A percentile compares a stretch with the other conserved stretches of the same genome.
These are phyloP conservation scores for Aulographum hederae DNA, from an alignment of 2,329 filamentous ascomycete species.

Conservation along the genomic window DNA sequence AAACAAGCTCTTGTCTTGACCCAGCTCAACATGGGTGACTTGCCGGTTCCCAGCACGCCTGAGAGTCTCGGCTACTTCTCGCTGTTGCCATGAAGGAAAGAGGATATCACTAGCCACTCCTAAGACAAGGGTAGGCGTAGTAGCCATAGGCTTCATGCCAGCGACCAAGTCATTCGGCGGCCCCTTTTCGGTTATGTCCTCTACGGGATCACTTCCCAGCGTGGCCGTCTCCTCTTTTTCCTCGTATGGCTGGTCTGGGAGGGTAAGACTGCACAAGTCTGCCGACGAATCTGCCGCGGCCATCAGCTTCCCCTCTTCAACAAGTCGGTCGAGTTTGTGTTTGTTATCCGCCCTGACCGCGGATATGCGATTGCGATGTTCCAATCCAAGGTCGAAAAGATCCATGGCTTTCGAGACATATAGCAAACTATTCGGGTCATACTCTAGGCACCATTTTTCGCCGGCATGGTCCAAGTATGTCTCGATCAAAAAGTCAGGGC, in stretches of 20 bases:
- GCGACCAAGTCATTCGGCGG: conserved; percentile 65
- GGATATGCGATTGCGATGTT: conserved; percentile 46
- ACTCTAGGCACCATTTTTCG: conserved; percentile 94
- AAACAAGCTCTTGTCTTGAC: conserved; percentile 85
- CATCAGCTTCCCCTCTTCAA: conserved; percentile 14
- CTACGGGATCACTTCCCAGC: conserved; percentile 2
- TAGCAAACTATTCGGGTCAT: conserved; percentile 85
- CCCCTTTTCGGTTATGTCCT: conserved; percentile 23
- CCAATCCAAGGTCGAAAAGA: conserved; percentile 72
- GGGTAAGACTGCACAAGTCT: conserved; percentile 57
- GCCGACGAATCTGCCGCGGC: conserved; percentile 9
- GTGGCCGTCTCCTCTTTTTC: conserved; percentile 44
- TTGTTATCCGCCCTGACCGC: conserved; percentile 43
- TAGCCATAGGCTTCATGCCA: conserved; percentile 51
- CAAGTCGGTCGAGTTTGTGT: conserved; percentile 33
- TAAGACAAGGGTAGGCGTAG: conserved; percentile 73
- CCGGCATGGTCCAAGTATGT: conserved; percentile 96
- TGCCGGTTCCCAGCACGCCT: conserved; percentile 57
- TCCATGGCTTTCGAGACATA: conserved; percentile 99
- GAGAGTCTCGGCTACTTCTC: conserved; percentile 76
- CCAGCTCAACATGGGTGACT: conserved; percentile 78
- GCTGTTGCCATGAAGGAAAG: conserved; percentile 96
- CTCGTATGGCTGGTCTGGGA: conserved; percentile 70
- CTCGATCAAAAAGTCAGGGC: conserved; percentile 92
- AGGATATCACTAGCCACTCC: conserved; percentile 91